A percentile compares a stretch with the other conserved stretches of the same genome.
These are phyloP conservation scores for Alternaria consortialis DNA, from an alignment of 2,329 filamentous ascomycete species.

Conservation along the genomic window DNA sequence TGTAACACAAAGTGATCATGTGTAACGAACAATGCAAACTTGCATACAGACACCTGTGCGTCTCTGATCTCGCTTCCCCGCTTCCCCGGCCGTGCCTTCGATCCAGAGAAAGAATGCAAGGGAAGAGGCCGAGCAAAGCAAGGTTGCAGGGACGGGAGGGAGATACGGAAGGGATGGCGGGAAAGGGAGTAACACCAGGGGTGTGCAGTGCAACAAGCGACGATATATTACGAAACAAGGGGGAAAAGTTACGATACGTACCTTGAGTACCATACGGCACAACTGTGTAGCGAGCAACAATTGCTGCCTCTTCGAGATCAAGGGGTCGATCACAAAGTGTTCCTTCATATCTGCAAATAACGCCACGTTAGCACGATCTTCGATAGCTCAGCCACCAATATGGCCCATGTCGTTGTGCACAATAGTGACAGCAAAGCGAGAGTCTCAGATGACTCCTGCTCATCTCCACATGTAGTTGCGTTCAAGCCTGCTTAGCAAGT, in stretches of 20 bases:
- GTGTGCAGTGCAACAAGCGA: conserved; percentile 16
- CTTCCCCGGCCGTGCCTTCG: conserved; percentile 30
- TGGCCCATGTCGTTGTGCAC: conserved; percentile 9
- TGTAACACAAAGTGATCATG: conserved; percentile 20
- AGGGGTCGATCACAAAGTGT: conserved; percentile 95
- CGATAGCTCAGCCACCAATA: conserved; percentile 18
- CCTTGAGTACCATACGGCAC: conserved; percentile 80
- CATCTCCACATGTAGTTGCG: conserved; percentile 22
- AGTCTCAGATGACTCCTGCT: conserved; percentile 18
- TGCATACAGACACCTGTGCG: conserved; percentile 19
- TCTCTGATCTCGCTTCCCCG: conserved; percentile 21
- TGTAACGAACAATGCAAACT: conserved; percentile 30
- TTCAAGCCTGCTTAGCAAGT: conserved; percentile 22
- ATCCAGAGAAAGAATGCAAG: conserved; percentile 18
- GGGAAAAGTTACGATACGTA: conserved; percentile 55
- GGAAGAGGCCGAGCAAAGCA: conserved; percentile 17
- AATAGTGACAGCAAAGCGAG: conserved; percentile 19
- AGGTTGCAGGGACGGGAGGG: conserved; percentile 15
- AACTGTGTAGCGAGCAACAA: conserved; percentile 95
- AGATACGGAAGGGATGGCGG: conserved; percentile 18
- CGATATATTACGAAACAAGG: conserved; percentile 19
- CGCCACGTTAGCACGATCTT: conserved; percentile 37
- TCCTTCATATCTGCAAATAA: conserved; percentile 82
- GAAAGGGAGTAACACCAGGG: conserved; percentile 15
- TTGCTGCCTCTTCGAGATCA: conserved; percentile 98